These are phyloP conservation scores for Skeletonema costatum DNA, from an alignment of 108 stramenopile species.

Conservation along the genomic window DNA sequence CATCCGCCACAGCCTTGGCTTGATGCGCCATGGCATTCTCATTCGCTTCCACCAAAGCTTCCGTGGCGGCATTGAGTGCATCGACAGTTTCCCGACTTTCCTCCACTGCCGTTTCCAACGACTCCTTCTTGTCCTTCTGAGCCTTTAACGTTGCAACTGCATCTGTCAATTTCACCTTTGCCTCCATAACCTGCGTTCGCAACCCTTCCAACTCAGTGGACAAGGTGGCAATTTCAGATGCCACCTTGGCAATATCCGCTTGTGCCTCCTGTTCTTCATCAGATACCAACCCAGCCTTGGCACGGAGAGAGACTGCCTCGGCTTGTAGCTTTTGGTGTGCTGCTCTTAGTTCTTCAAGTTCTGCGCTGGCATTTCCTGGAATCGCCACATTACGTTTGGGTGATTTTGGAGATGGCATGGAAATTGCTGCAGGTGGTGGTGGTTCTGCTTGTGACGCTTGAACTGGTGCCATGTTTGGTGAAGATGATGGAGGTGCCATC, in stretches of 20 bases:
- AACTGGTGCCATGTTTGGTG: background rate
- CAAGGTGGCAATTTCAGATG: conserved; percentile 65
- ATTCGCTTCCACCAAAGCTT: conserved; percentile 68
- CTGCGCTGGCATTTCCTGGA: conserved; percentile 26
- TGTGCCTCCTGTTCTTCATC: conserved; percentile 82
- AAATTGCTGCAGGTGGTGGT: background rate
- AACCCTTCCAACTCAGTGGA: conserved; percentile 56
- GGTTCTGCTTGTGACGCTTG: conserved; percentile 14
- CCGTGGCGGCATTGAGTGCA: conserved; percentile 44
- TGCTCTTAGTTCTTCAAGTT: conserved; percentile 63
- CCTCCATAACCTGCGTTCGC: conserved; percentile 67
- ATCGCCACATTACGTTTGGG: conserved; percentile 2
- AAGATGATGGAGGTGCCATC: conserved; percentile 14
- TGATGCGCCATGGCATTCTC: conserved; percentile 46
- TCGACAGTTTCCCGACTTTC: conserved; percentile 31
- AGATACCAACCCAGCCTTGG: conserved; percentile 67
- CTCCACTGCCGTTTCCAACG: conserved; percentile 24
- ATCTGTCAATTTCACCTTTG: conserved; percentile 67
- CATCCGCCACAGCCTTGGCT: conserved; percentile 45
- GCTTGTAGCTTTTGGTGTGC: conserved; percentile 82
- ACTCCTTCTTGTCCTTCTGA: conserved; percentile 68
- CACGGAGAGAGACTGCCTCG: conserved; percentile 81
- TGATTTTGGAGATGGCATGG: background rate
- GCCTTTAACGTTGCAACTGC: conserved; percentile 74
- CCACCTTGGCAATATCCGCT: conserved; percentile 57